Evolutionary conservation across 192 early-diverging fungal species (phyloP), one percentile per base, ranked within the genome.

Genomic region (Oehlia diaphana): DNA sequence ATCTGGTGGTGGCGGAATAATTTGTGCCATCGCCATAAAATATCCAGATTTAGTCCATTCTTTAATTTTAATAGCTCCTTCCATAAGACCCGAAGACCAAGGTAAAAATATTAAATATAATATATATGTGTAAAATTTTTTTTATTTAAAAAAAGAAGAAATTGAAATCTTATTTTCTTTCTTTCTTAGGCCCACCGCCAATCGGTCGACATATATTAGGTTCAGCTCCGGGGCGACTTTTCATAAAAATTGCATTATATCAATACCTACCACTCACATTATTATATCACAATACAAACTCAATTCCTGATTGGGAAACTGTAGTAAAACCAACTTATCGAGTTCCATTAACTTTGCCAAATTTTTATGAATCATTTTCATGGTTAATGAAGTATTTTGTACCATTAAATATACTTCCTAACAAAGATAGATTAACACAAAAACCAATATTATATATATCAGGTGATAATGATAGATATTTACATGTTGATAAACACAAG

Each of bases 251-350:
- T 13, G 35, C 39, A 28, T 28, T 77, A 12, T 66, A 42, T 33
- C 33, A n/a, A 66, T 66, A 64, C 13, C 5, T 77, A 49, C 75
- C 75, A 42, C 9, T 66, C 6, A 64, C 62, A 64, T 13, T n/a
- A 50, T 44, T 77, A 9, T 77, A 77, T 65, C 62, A 77, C 31
- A 14, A 77, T 26, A 37, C 23, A 16, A 37, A 66, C 12, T 49
- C 75, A 19, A 49, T 77, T 47, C 63, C 63, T 14, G 63, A 77
- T 4, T 77, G 75, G 75, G 75, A 77, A 65, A 66, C 75, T 2
- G 63, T 66, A 4, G 75, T 77, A 6, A 63, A 65, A 31, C 75
- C 75, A 28, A 39, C n/a, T 66, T 66, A 66, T 63, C 62, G 75
- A 10, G 44, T 76, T 28, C 75, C 75, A 16, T 21, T 76, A 44